Conservation (phyloP, 345 rosid species). For the Salix brachista region DNA sequence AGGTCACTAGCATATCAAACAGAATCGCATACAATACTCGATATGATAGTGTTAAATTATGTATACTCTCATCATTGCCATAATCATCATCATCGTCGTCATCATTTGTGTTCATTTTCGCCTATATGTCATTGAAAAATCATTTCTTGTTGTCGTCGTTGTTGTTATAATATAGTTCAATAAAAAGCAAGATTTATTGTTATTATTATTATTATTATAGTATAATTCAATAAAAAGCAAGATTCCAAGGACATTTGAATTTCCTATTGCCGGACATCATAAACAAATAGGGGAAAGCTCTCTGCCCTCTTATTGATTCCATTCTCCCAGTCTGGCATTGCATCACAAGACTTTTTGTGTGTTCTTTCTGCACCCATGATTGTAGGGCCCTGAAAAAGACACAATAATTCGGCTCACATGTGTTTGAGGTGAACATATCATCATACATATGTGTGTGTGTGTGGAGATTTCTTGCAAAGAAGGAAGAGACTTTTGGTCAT, state of each 20-base stretch:
- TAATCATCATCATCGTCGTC: not conserved
- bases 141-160: no score
- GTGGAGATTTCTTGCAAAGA: not conserved
- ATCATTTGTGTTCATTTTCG: not conserved
- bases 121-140: not conserved
- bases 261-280: not conserved
- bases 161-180: no score
- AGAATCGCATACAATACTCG: not conserved
- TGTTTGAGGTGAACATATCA: not conserved
- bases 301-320: not conserved
- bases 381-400: conserved; percentile 25
- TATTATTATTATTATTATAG: not conserved
- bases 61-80: not conserved
- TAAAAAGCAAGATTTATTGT: no score
- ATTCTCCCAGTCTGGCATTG: conserved; percentile 7
- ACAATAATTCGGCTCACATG: conserved; percentile 35
- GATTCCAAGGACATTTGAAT: conserved; percentile 8
- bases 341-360: conserved; percentile 5
- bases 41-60: not conserved
- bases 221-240: conserved; percentile 9
- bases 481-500: not conserved
- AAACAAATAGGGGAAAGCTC: not conserved
- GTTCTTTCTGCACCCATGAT: conserved; percentile 21
- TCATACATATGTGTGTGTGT: not conserved
- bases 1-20: no score